phyloP scores from a whole-genome alignment of 805 yeast genomes.

The Hanseniaspora mollemarum region DNA sequence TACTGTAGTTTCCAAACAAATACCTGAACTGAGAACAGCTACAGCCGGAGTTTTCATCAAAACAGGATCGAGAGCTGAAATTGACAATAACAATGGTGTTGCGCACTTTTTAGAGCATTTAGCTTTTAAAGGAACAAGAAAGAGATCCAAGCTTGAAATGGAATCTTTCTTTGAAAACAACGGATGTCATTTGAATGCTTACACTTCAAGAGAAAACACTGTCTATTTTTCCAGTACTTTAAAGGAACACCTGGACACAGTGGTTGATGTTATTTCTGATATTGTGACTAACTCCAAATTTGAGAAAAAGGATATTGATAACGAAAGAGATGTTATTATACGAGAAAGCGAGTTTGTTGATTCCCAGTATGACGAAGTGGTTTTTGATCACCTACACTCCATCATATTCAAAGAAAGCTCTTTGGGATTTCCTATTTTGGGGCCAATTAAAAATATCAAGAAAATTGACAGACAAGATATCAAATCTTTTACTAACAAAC shows the following conservation, averaged over 20 bases:
- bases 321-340: conserved; percentile 90
- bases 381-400: conserved; percentile 91
- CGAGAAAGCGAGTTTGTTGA: conserved; percentile 97
- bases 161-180: conserved; percentile 91
- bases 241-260: conserved; percentile 64
- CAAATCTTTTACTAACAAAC: conserved; percentile 64
- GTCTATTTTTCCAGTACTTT: conserved; percentile 90
- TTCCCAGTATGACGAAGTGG: conserved; percentile 96
- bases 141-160: conserved; percentile 65
- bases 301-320: conserved; percentile 76
- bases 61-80: conserved; percentile 96
- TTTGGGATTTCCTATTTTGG: conserved; percentile 89
- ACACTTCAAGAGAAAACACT: conserved; percentile 94
- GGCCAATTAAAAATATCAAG: conserved; percentile 81
- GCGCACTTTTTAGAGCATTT: conserved; percentile 96
- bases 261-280: conserved; percentile 81
- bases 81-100: conserved; percentile 72
- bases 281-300: conserved; percentile 76
- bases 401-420: conserved; percentile 85
- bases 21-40: conserved; percentile 84
- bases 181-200: conserved; percentile 97
- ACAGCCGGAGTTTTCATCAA: conserved; percentile 98
- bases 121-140: conserved; percentile 87
- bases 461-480: conserved; percentile 68
- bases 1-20: conserved; percentile 81